Base-by-base conservation (phyloP, 129 eudicot species). In the Saposhnikovia divaricata region DNA sequence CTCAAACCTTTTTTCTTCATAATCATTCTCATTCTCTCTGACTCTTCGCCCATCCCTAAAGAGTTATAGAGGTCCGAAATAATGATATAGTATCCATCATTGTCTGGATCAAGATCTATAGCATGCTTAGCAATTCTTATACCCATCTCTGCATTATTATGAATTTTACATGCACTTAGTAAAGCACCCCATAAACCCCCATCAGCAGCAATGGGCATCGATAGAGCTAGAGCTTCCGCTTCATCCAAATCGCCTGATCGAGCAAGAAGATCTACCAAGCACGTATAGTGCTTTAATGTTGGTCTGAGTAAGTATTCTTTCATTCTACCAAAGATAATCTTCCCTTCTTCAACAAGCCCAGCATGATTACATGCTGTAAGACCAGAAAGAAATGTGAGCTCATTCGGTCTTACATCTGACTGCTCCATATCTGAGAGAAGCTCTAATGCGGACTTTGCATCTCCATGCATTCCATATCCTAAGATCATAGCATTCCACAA, bases 141-240 rank as follows among this genome's bases (percentile, higher is more conserved):
- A 77, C 98, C 97, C 87, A 90, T 87, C 83, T 84, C 89, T 14
- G 85, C 81, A 71, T 91, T 79, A 72, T 89, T 89, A 72, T 94
- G 96, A 51, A 91, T 82, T 80, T 89, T 91, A 81, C 97, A 94
- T 79, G 98, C 87, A 85, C 83, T 89, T 71, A 94, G 83, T 78
- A 94, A 77, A 79, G 98, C 75, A 59, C 98, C 97, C 98, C 98
- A 94, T 48, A 94, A 72, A 71, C 90, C 96, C 27, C 92, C 98
- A 82, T 94, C 98, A 10, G 93, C 97, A 72, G 84, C 85, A 16
- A 89, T 74, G 8, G 97, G 91, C 96, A 94, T 94, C 42, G 92
- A 90, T 71, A 85, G 72, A 81, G 84, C 85, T 74, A 94, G 80
- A 53, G 80, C 83, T 88, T 94, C 97, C 44, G 98, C 98, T 79